phyloP scores from a whole-genome alignment of 2,329 filamentous ascomycete genomes.

The Venturia asperata region DNA sequence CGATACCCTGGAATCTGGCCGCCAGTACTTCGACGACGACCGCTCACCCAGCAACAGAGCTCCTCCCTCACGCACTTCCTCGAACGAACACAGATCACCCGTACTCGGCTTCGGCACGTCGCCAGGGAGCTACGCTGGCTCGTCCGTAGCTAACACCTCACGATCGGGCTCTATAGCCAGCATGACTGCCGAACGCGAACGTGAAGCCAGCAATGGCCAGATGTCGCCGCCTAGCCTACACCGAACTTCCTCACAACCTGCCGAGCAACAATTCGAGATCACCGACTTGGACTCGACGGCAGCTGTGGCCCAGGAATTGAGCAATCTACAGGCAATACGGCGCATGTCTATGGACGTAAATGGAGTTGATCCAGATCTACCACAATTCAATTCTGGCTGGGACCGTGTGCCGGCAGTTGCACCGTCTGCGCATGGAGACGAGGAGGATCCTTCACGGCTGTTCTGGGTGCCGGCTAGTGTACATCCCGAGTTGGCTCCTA shows the following conservation, averaged over 20 bases:
- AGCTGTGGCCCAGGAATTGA: conserved; percentile 84
- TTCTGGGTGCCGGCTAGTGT: conserved; percentile 95
- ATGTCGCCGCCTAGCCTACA: conserved; percentile 36
- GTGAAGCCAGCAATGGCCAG: conserved; percentile 23
- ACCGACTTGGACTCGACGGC: conserved; percentile 79
- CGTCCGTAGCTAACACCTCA: conserved; percentile 7
- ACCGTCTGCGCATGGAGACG: conserved; percentile 59
- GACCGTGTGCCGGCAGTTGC: conserved; percentile 56
- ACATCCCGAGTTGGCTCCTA: conserved; percentile 89
- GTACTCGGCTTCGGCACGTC: not conserved
- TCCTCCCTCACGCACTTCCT: not conserved
- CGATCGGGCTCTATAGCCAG: conserved; percentile 19
- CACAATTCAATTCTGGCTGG: conserved; percentile 58
- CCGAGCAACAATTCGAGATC: conserved; percentile 15
- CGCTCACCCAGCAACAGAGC: too few species aligned
- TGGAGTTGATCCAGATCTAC: conserved; percentile 63
- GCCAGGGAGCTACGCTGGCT: conserved; percentile 2
- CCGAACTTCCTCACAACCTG: conserved; percentile 14
- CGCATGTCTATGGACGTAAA: conserved; percentile 92
- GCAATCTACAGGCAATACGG: conserved; percentile 81
- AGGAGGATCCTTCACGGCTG: conserved; percentile 79
- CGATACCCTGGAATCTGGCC: conserved; percentile 14
- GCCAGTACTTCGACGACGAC: conserved; percentile 3
- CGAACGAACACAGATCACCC: conserved; percentile 5
- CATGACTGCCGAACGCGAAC: conserved; percentile 23